A percentile compares a stretch with the other conserved stretches of the same genome.
Conservation (phyloP, 495 filamentous ascomycete genomes). For the Poronia punctata region DNA sequence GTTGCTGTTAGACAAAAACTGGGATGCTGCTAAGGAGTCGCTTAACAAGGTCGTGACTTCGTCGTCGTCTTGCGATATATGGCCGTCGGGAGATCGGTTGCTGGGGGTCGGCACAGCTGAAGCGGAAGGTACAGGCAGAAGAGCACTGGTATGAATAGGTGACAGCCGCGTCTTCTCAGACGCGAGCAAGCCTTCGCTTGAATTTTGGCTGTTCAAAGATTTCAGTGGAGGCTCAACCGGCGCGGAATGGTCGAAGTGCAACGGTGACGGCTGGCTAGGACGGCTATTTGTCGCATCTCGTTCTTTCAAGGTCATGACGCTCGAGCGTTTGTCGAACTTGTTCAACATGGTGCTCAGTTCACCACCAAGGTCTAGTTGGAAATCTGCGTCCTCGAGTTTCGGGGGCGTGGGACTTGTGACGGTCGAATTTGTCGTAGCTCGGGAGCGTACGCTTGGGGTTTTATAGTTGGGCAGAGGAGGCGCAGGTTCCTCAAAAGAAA, state of each 20-base stretch:
- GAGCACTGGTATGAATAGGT: constrained; percentile 10
- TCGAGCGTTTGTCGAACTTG: constrained; percentile 51
- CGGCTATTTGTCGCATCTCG: constrained; percentile 33
- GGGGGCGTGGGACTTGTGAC: constrained; percentile 64
- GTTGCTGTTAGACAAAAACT: constrained; percentile 27
- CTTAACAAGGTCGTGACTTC: constrained; percentile 63
- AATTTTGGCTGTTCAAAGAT: constrained; percentile 63
- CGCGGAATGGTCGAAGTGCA: constrained; percentile 50
- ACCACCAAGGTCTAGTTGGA: constrained; percentile 50
- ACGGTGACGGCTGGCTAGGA: constrained; percentile 45
- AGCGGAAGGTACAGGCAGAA: constrained; percentile 9
- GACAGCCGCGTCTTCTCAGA: constrained; percentile 29
- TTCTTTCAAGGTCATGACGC: constrained; percentile 34
- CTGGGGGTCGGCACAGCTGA: constrained; percentile 40
- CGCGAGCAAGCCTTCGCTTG: constrained; percentile 54
- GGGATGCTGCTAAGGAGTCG: constrained; percentile 52
- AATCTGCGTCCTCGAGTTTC: constrained; percentile 53
- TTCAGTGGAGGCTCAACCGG: constrained; percentile 54
- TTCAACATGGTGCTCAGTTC: constrained; percentile 63
- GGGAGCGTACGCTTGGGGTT: constrained; percentile 28
- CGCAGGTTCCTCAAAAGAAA: constrained; percentile 33
- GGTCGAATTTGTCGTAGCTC: constrained; percentile 43
- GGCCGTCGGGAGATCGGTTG: constrained; percentile 37
- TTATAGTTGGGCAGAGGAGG: constrained; percentile 29
- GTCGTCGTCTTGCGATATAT: constrained; percentile 51